Base-by-base conservation (phyloP, 768 basidiomycete species). In the Russula ochroleuca region DNA sequence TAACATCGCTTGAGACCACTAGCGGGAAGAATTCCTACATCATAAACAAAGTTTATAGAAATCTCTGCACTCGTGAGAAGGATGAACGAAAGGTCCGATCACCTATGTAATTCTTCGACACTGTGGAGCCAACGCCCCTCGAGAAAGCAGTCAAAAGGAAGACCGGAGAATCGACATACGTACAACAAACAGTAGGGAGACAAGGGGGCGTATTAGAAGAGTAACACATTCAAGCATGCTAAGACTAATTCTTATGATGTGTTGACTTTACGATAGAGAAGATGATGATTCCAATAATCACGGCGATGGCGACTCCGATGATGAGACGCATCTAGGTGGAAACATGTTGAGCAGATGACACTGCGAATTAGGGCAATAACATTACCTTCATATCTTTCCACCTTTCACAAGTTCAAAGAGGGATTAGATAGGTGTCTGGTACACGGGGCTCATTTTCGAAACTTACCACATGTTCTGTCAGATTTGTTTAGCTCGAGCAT, bases 301-400 rank as follows among this genome's bases (percentile, higher is more conserved):
- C 84, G 54, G 83, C 83, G 70, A 99, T 88, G 59, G 90, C 93
- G 51, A 90, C 81, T 62, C 88, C 92, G 70, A 99, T 97, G 76
- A 98, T 94, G 76, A 98, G 87, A 77, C 94, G 86, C 96, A 97
- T 97, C 91, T 95, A 63, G 25, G 40, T 58, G 19, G 4, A 15
- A 40, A 9, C 41, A 43, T 11, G 13, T 47, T 63, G 43, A 47
- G 59, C 35, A 62, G 67, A 69, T 25, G 23, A 63, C 7, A 25
- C 23, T 9, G 61, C 15, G 67, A 57, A 69, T 11, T 23, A 57
- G 13, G 35, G 40, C 25, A 55, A 38, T 38, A 28, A 25, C 73
- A 80, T 56, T 62, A 90, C 91, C 87, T 94, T 94, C 91, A 94
- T 94, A 74, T 97, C 94, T 75, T 97, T 95, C 94, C 94, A 95